phyloP scores from a whole-genome alignment of 768 basidiomycete species.

The Tricholoma furcatifolium region DNA sequence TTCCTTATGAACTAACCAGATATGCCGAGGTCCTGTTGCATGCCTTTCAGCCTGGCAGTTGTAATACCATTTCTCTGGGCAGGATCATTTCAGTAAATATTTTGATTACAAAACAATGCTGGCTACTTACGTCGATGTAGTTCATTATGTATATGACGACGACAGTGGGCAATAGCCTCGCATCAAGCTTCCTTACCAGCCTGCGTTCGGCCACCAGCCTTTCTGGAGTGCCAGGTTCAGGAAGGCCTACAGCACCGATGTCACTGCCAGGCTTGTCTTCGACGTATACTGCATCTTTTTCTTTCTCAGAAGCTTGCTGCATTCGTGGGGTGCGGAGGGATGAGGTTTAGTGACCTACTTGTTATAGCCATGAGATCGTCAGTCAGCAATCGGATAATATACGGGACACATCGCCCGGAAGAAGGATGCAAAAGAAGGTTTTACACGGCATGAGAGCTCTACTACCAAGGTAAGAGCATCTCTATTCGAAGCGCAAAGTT shows the following conservation, averaged over 20 bases:
- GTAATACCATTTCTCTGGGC: conserved; percentile 48
- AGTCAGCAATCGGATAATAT: too few species aligned
- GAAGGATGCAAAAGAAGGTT: too few species aligned
- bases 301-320: conserved; percentile 8
- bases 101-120: neutral
- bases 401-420: too few species aligned
- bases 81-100: neutral
- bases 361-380: neutral
- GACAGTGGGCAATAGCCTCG: conserved; percentile 54
- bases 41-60: conserved; percentile 47
- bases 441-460: too few species aligned
- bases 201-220: conserved; percentile 35
- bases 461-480: too few species aligned
- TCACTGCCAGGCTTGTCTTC: conserved; percentile 11
- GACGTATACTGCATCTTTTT: conserved; percentile 17
- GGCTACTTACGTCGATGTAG: conserved; percentile 55
- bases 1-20: conserved; percentile 29
- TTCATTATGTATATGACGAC: conserved; percentile 65
- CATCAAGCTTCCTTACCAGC: conserved; percentile 57
- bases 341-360: neutral
- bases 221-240: conserved; percentile 26
- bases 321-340: conserved; percentile 4
- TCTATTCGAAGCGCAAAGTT: too few species aligned
- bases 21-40: conserved; percentile 47
- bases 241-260: conserved; percentile 4